Base-by-base conservation (phyloP, 2,329 filamentous ascomycete species). In the Fusarium euwallaceae region DNA sequence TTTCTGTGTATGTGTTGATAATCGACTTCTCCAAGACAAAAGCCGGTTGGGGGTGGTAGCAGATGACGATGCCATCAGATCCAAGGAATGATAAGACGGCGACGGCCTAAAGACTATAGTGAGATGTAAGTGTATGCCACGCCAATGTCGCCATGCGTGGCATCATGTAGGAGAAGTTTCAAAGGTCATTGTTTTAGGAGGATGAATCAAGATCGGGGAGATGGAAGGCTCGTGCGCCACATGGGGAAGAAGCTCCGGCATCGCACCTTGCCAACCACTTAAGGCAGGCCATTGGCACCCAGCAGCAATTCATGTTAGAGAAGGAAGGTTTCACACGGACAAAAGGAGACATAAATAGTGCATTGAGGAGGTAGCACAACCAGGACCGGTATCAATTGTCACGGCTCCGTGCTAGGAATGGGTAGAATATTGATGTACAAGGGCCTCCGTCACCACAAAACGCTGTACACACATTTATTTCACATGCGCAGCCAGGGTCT, bases 401-500 rank as follows among this genome's bases (percentile, higher is more conserved):
- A 81, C 70, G 76, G 78, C 77, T 80, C 74, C 75, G 78, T 81
- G 81, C 81, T 82, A 82, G 72, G 68, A 71, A 78, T 78, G 76
- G 76, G 78, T 80, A 79, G 79, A 76, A 79, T 78, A 76, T 75
- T 83, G 84, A 85, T 86, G 83, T 86, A 86, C 84, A 85, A 81
- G 79, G 78, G 76, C 77, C 76, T 81, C 78, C 81, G 75, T 81
- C 80, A 81, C 80, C 77, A 82, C 76, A 86, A 86, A 86, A 83
- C 84, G 81, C 81, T 81, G 87, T 70, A 71, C 87, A 71, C 86
- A 93, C 81, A 82, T 88, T 88, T 95, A 95, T 90, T 95, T 96
- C 83, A 96, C 88, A 80, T 89, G 91, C 80, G 92, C 91, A 87
- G 95, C 92, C 81, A 97, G 89, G 84, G 91, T 94, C 90, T 97